Percentiles rank a stretch among this genome's conserved stretches.
These are phyloP conservation scores for Meira miltonrushii DNA, from an alignment of 1,284 basidiomycete species.

Conservation along the genomic window DNA sequence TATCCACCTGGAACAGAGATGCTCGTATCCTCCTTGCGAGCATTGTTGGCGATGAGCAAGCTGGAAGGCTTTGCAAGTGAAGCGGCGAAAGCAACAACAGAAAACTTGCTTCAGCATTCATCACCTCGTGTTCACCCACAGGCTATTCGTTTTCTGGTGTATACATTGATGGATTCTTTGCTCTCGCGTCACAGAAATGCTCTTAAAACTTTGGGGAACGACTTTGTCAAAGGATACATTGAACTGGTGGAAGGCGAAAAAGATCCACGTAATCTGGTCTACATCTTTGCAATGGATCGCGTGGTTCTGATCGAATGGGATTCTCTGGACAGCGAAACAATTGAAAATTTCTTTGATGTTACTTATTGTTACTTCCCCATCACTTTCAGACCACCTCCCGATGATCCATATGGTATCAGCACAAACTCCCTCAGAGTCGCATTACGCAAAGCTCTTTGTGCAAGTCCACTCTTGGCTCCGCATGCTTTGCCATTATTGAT, in stretches of 20 bases:
- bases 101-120: constrained; percentile 64
- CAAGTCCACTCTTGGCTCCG: constrained; percentile 75
- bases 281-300: constrained; percentile 80
- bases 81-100: constrained; percentile 66
- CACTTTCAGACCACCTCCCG: constrained; percentile 86
- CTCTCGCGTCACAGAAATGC: constrained; percentile 64
- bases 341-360: constrained; percentile 80
- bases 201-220: constrained; percentile 14
- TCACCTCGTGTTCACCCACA: constrained; percentile 77
- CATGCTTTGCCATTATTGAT: constrained; percentile 81
- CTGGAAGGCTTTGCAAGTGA: constrained; percentile 65
- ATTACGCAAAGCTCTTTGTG: constrained; percentile 68
- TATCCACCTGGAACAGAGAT: constrained; percentile 34
- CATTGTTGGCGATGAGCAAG: constrained; percentile 62
- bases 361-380: constrained; percentile 99
- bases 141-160: constrained; percentile 74
- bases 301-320: constrained; percentile 79
- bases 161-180: constrained; percentile 73
- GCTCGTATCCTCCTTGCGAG: constrained; percentile 59
- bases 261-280: constrained; percentile 86
- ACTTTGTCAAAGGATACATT: constrained; percentile 70
- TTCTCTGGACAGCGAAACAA: constrained; percentile 64
- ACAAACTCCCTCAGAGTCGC: constrained; percentile 75
- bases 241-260: constrained; percentile 86
- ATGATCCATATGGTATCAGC: constrained; percentile 89